These are phyloP conservation scores for Mortierella sp. DNA, from an alignment of 371 early-diverging fungal species.

Conservation along the genomic window DNA sequence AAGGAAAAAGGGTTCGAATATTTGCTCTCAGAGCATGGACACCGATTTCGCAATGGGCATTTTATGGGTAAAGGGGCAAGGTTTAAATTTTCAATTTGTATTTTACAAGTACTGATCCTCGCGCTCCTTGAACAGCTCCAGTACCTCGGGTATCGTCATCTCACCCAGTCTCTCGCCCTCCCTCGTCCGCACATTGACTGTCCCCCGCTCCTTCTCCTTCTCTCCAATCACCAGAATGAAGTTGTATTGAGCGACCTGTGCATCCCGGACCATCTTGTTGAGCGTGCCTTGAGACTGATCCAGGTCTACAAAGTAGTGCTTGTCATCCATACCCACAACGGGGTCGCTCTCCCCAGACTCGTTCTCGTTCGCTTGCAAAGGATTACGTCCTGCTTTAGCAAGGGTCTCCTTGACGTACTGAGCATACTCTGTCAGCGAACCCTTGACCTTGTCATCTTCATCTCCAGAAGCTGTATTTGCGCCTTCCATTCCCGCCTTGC, in stretches of 20 bases:
- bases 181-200: conserved; percentile 91
- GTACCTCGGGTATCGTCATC: conserved; percentile 40
- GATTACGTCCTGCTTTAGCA: conserved; percentile 36
- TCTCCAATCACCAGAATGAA: conserved; percentile 95
- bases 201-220: conserved; percentile 83
- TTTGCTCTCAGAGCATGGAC: no score
- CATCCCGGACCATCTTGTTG: conserved; percentile 97
- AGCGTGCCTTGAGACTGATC: conserved; percentile 88
- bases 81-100: background rate
- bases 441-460: background rate
- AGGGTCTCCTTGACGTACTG: conserved; percentile 29
- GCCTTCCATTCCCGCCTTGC: conserved; percentile 58
- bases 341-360: conserved; percentile 9
- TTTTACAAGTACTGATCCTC: conserved; percentile 39
- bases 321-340: conserved; percentile 45
- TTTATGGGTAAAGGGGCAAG: no score
- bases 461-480: conserved; percentile 61
- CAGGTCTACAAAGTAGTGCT: conserved; percentile 79
- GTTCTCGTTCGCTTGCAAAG: background rate
- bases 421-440: conserved; percentile 26
- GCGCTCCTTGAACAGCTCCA: conserved; percentile 38
- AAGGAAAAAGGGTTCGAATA: no score
- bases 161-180: conserved; percentile 61
- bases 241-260: conserved; percentile 91
- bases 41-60: no score